Conservation (phyloP, 495 filamentous ascomycete genomes). For the Hapsidospora chrysogenum region DNA sequence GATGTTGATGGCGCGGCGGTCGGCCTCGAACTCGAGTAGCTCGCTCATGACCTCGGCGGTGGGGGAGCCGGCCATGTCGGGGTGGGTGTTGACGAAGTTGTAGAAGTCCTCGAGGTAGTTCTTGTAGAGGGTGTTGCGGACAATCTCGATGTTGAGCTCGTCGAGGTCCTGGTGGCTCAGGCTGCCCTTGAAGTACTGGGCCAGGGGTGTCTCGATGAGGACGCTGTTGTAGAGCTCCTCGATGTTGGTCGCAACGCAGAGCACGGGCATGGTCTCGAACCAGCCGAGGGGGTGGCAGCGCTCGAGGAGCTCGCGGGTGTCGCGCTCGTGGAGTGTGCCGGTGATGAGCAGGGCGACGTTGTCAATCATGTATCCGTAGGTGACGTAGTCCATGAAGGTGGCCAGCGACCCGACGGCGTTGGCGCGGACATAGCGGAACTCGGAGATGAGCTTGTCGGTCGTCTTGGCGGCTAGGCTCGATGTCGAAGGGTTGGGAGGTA, state of each 20-base stretch:
- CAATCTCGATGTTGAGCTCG: constrained; percentile 98
- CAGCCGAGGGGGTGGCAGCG: constrained; percentile 93
- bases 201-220: constrained; percentile 87
- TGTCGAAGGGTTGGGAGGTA: constrained; percentile 93
- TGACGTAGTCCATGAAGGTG: constrained; percentile 92
- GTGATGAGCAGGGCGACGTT: constrained; percentile 98
- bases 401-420: constrained; percentile 81
- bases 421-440: constrained; percentile 89
- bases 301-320: constrained; percentile 89
- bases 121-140: constrained; percentile 97
- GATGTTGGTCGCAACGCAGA: constrained; percentile 94
- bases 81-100: constrained; percentile 70
- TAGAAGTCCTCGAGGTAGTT: constrained; percentile 98
- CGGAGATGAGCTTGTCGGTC: constrained; percentile 92
- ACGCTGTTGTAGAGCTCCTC: constrained; percentile 98
- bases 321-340: constrained; percentile 91
- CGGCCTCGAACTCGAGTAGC: constrained; percentile 91
- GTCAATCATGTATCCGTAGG: constrained; percentile 99
- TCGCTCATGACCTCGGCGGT: constrained; percentile 90
- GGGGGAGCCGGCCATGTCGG: constrained; percentile 72
- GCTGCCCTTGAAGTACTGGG: constrained; percentile 91
- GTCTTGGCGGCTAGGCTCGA: constrained; percentile 87
- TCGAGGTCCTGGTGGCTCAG: constrained; percentile 91
- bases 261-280: constrained; percentile 97
- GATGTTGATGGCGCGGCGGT: constrained; percentile 95